Conservation (phyloP, 441 rosid species). For the Manihot esculenta region DNA sequence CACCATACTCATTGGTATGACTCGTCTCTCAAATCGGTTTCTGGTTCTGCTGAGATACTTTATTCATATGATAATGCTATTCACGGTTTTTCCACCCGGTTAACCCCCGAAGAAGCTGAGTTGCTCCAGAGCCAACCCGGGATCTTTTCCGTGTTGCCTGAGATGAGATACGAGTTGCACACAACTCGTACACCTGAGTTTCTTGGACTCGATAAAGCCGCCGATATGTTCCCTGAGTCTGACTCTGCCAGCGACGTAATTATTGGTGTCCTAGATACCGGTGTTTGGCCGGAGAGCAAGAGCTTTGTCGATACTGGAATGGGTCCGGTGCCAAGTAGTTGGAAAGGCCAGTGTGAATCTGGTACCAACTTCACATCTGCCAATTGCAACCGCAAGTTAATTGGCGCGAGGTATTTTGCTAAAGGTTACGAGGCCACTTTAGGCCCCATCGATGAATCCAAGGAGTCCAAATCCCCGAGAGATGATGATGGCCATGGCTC, state of each 20-base stretch:
- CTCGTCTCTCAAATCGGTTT: slow-evolving; percentile 68
- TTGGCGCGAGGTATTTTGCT: slow-evolving; percentile 66
- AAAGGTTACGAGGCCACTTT: slow-evolving; percentile 57
- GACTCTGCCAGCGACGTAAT: slow-evolving; percentile 43
- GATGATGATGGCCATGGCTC: slow-evolving; percentile 89
- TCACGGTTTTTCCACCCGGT: slow-evolving; percentile 62
- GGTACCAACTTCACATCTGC: slow-evolving; percentile 55
- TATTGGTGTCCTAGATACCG: slow-evolving; percentile 70
- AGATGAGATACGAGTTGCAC: slow-evolving; percentile 53
- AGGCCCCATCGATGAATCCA: slow-evolving; percentile 57
- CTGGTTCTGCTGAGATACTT: slow-evolving; percentile 53
- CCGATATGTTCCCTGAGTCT: slow-evolving; percentile 42
- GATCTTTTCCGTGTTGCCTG: slow-evolving; percentile 56
- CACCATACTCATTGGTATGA: slow-evolving; percentile 80
- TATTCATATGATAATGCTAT: slow-evolving; percentile 64
- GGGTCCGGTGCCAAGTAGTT: slow-evolving; percentile 48
- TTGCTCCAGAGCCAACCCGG: slow-evolving; percentile 51
- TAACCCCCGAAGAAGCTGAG: slow-evolving; percentile 49
- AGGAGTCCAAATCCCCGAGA: slow-evolving; percentile 64
- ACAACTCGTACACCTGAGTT: slow-evolving; percentile 73
- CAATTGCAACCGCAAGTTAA: slow-evolving; percentile 54
- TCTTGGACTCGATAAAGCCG: slow-evolving; percentile 50
- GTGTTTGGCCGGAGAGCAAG: slow-evolving; percentile 74
- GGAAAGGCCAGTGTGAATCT: slow-evolving; percentile 62
- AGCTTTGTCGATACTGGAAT: slow-evolving; percentile 57